Base-by-base conservation (phyloP, 306 rosid species). In the Sechiopsis laciniata region DNA sequence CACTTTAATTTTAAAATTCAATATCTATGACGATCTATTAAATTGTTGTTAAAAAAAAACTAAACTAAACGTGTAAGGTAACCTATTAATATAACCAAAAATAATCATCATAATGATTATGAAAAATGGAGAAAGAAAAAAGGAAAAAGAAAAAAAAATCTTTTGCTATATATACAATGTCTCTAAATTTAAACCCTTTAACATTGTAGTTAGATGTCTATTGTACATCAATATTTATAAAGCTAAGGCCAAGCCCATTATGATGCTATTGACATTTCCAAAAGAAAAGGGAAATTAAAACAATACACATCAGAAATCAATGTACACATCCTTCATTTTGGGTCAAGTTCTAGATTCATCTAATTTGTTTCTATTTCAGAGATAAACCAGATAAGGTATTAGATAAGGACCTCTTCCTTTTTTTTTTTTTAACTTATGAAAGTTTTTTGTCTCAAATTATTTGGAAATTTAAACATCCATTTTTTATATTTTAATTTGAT, bases 311-410 rank as follows among this genome's bases (percentile, higher is more conserved):
- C 7, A 26, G 29, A 26, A 2, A 26, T 26, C 29, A 26, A 26
- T 26, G 29, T 26, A 26, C 29, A 2, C 29, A 26, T 26, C 29
- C 29, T 26, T 13, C 21, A 48, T 66, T 10, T 11, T 50, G 73
- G 73, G 73, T 50, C 56, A 68, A 68, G 12, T 50, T 68, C 73
- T 68, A 68, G 73, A 68, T 50, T 68, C 73, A 48, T 68, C 73
- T 50, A 48, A 50, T 68, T 68, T 68, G 73, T 68, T 67, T 67
- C 35, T 20, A 22, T 67, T 67, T 46, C 55, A 67, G 10, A 65
- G 37, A 66, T 42, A 66, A 66, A 45, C 32, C 42, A 68, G 73
- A 68, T 68, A 68, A 68, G 73, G 73, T 68, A 48, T 54, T 4
- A 53, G 37, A 53, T 12, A 16, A 54, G n/a, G 1, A 13, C 6